Evolutionary conservation across 768 basidiomycete species (phyloP), one percentile per base, ranked within the genome.

Genomic region (Pleurotus salmoneostramineus): DNA sequence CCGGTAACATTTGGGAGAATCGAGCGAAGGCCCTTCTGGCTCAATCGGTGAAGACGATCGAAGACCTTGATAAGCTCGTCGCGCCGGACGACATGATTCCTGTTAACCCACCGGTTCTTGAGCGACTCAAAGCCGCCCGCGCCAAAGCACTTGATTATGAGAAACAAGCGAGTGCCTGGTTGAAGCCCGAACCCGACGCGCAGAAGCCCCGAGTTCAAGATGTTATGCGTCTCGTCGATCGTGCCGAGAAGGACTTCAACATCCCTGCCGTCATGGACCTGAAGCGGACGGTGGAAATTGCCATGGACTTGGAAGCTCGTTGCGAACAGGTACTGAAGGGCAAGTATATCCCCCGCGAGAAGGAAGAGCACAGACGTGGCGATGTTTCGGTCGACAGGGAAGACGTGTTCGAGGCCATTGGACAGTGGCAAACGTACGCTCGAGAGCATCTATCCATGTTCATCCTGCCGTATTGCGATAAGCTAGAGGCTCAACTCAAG

Each of bases 1-100:
- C 83, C 33, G 95, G 94, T 1, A 76, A 82, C 50, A 81, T 81
- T 21, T 98, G 95, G 95, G 88, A 91, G 61, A 77, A 83, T 58
- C 79, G 80, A 46, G 91, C 89, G 1, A 81, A 82, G 55, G 77
- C 73, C 27, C 70, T 91, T 50, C 76, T 95, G 42, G 80, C 81
- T 17, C 83, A 89, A 64, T 83, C 86, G 4, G 73, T 83, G 68
- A 90, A 91, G 66, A 87, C 87, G 5, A 80, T 95, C 49, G 83
- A 84, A 36, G 89, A 92, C 58, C 77, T 96, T 31, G 85, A 93
- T 31, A 81, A 85, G 49, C 85, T 93, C 63, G 81, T 84, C 17
- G 77, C 84, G 56, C 78, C 83, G 66, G 85, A 89, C 56, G 64
- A 81, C 12, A 80, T 76, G 36, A 80, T 91, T 50, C 91, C 92